Percentiles rank a stretch among this genome's conserved stretches.
These are phyloP conservation scores for Trichoderma gracile DNA, from an alignment of 2,329 filamentous ascomycete genomes.

Conservation along the genomic window DNA sequence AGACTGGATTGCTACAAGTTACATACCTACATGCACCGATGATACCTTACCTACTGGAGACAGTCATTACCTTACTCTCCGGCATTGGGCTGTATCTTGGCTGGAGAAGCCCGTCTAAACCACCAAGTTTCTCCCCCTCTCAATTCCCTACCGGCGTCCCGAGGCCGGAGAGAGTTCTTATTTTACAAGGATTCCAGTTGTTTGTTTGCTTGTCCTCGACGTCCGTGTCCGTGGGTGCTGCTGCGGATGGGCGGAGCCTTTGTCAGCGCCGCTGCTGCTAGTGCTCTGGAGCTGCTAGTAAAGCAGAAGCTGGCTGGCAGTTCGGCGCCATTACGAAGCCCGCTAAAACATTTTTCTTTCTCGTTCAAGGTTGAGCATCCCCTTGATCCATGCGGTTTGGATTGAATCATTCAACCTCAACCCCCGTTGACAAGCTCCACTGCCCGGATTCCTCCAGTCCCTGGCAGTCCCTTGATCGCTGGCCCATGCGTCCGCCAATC, in stretches of 20 bases:
- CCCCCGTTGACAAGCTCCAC: constrained; percentile 8
- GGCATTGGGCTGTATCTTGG: too few relatives aligned
- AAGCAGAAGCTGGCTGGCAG: too few relatives aligned
- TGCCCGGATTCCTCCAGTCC: neutral
- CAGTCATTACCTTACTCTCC: too few relatives aligned
- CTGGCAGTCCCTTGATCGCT: constrained; percentile 2
- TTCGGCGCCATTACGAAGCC: constrained; percentile 18
- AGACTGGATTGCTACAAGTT: neutral
- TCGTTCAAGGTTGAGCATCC: neutral
- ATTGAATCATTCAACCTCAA: neutral
- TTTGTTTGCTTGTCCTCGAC: neutral
- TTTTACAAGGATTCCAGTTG: too few relatives aligned
- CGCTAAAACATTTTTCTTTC: neutral
- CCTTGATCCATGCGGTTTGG: neutral
- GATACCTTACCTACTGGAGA: too few relatives aligned
- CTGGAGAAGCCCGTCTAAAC: too few relatives aligned
- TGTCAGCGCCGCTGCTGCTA: constrained; percentile 12
- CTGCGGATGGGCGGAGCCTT: constrained; percentile 24
- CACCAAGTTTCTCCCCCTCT: too few relatives aligned
- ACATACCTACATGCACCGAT: too few relatives aligned
- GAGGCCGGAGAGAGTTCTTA: too few relatives aligned
- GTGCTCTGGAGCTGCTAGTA: too few relatives aligned
- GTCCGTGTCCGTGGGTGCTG: neutral
- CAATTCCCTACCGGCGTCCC: too few relatives aligned
- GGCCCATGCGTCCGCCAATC: constrained; percentile 16